These are phyloP conservation scores for Symbiodinium natans DNA, from an alignment of 73 alveolate species.

Conservation along the genomic window DNA sequence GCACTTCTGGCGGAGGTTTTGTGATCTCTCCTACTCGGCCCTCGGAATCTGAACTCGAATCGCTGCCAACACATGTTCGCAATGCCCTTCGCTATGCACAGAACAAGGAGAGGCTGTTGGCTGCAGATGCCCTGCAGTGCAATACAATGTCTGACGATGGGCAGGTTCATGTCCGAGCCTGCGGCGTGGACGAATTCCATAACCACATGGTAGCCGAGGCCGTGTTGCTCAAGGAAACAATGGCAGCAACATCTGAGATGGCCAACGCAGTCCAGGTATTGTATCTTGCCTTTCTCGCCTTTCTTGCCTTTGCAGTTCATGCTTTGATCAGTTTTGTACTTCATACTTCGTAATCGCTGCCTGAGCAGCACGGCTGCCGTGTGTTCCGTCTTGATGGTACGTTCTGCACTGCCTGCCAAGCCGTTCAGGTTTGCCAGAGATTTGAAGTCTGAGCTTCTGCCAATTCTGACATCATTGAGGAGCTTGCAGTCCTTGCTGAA, in stretches of 20 bases:
- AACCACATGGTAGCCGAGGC: slow-evolving; percentile 36
- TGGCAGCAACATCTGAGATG: slow-evolving; percentile 21
- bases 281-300: background rate
- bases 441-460: slow-evolving; percentile 65
- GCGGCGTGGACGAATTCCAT: slow-evolving; percentile 30
- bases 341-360: too few relatives aligned
- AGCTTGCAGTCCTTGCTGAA: slow-evolving; percentile 22
- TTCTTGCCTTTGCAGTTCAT: background rate
- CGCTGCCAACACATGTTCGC: slow-evolving; percentile 27
- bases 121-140: slow-evolving; percentile 34
- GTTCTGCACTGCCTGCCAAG: too few relatives aligned
- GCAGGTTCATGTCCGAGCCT: slow-evolving; percentile 16
- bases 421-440: slow-evolving; percentile 27
- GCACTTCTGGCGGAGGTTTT: slow-evolving; percentile 74
- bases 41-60: background rate
- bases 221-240: slow-evolving; percentile 12
- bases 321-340: background rate
- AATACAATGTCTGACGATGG: slow-evolving; percentile 43
- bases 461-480: slow-evolving; percentile 41
- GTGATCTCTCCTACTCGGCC: slow-evolving; percentile 40
- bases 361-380: too few relatives aligned
- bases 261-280: slow-evolving; percentile 43
- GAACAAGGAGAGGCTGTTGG: slow-evolving; percentile 31
- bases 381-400: too few relatives aligned
- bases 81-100: slow-evolving; percentile 81